phyloP scores from a whole-genome alignment of 352 stramenopile species.

The Elongisporangium prolatum region DNA sequence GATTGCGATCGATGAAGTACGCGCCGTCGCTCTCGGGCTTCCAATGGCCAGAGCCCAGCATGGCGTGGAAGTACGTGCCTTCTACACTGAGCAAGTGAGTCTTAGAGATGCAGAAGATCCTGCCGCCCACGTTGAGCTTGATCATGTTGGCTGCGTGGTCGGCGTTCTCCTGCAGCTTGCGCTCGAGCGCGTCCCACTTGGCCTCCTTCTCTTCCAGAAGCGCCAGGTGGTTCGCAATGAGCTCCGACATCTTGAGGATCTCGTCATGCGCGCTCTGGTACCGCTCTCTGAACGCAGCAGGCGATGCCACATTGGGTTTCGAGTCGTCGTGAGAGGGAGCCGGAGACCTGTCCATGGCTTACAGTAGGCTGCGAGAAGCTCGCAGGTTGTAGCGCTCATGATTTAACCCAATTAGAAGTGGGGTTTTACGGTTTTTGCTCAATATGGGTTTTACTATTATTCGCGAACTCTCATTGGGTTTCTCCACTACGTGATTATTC shows the following conservation, averaged over 20 bases:
- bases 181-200: background rate
- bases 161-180: conserved; percentile 1
- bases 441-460: too few species aligned
- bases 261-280: background rate
- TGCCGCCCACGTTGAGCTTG: conserved; percentile 14
- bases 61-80: conserved; percentile 12
- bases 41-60: background rate
- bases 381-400: background rate
- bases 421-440: background rate
- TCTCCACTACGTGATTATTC: too few species aligned
- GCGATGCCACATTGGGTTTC: background rate
- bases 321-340: background rate
- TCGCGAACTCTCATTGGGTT: too few species aligned
- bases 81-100: conserved; percentile 8
- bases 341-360: too few species aligned
- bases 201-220: background rate
- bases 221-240: background rate
- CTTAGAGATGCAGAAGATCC: conserved; percentile 12
- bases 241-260: conserved; percentile 1
- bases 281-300: background rate
- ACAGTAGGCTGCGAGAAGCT: too few species aligned
- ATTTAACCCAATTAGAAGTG: background rate
- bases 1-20: conserved; percentile 1
- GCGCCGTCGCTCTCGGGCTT: background rate
- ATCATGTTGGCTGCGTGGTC: conserved; percentile 1